Evolutionary conservation across 495 filamentous ascomycete species (phyloP).

Genomic region (Xylaria castorea): DNA sequence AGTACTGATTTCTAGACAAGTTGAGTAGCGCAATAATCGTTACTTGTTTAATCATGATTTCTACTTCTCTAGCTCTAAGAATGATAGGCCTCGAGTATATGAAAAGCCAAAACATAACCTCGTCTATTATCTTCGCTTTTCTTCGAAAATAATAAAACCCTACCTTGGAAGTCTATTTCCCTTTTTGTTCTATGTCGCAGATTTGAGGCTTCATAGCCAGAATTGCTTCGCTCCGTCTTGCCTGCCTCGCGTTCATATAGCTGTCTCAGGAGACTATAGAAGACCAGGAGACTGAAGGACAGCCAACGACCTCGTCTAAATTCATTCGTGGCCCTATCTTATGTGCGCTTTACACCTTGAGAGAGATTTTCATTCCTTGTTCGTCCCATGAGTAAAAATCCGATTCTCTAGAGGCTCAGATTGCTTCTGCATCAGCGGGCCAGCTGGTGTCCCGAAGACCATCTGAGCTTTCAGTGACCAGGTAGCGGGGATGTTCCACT

Average conservation of each 20-base stretch:
- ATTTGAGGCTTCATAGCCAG: not conserved
- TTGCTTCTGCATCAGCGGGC: not conserved
- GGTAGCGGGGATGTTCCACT: not conserved
- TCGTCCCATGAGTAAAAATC: slow-evolving; percentile 1
- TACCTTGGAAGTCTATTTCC: not conserved
- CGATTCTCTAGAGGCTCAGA: slow-evolving; percentile 4
- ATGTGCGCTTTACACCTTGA: too few relatives aligned
- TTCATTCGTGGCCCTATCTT: not conserved
- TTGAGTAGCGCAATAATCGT: not conserved
- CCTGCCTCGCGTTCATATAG: not conserved
- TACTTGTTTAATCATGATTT: not conserved
- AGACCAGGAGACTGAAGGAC: not conserved
- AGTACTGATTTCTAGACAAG: not conserved
- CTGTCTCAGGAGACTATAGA: not conserved
- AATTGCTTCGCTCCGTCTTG: not conserved
- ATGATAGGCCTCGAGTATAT: not conserved
- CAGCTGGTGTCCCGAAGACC: not conserved
- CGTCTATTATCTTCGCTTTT: not conserved
- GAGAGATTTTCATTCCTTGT: not conserved
- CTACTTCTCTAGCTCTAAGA: not conserved
- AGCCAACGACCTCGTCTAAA: not conserved
- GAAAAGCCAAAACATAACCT: not conserved
- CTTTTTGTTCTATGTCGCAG: not conserved
- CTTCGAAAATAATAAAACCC: not conserved
- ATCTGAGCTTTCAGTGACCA: not conserved